phyloP scores from a whole-genome alignment of 2,329 filamentous ascomycete genomes.

The Aspergillus sp. region DNA sequence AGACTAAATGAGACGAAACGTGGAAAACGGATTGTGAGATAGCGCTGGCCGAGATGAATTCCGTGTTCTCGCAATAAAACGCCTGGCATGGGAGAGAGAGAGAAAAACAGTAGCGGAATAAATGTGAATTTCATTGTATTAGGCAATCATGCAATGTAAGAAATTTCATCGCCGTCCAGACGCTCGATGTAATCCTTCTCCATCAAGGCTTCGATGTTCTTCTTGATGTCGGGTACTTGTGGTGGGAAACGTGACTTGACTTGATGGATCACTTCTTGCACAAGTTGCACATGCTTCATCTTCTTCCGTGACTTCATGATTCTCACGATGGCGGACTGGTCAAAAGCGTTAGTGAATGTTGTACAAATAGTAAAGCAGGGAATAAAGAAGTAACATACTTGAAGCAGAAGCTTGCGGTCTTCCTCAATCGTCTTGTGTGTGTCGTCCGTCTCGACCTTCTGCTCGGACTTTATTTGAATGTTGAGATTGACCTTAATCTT shows the following conservation, averaged over 20 bases:
- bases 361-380: neutral
- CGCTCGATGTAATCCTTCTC: conserved; percentile 99
- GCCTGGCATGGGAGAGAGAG: conserved; percentile 1
- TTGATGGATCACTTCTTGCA: conserved; percentile 93
- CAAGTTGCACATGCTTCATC: conserved; percentile 95
- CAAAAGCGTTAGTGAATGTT: conserved; percentile 9
- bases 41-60: neutral
- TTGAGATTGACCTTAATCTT: conserved; percentile 98
- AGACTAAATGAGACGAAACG: neutral
- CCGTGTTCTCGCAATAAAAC: neutral
- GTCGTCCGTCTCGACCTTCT: conserved; percentile 93
- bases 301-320: conserved; percentile 99
- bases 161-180: conserved; percentile 88
- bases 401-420: conserved; percentile 91
- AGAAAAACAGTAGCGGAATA: neutral
- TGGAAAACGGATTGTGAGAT: neutral
- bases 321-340: conserved; percentile 91
- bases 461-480: conserved; percentile 88
- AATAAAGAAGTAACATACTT: conserved; percentile 63
- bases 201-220: conserved; percentile 96
- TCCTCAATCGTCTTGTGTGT: conserved; percentile 99
- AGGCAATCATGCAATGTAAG: conserved; percentile 75
- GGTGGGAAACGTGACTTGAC: conserved; percentile 91
- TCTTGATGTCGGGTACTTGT: conserved; percentile 95
- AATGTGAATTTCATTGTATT: neutral